Percentiles rank a stretch among this genome's conserved stretches.
phyloP scores from a whole-genome alignment of 345 rosid genomes.

The Aquilaria malaccensis region DNA sequence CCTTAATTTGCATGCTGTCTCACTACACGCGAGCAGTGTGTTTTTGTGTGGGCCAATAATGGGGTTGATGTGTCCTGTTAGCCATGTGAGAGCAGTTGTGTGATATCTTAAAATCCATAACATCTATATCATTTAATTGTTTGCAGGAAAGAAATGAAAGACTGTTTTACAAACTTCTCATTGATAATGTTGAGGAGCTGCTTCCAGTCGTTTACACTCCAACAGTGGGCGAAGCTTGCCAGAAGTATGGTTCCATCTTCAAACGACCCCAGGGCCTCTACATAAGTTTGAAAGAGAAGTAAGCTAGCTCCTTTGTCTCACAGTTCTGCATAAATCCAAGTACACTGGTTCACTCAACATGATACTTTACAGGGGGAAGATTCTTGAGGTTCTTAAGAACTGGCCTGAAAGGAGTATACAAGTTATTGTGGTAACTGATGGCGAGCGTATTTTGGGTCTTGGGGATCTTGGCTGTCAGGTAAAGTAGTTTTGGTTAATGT shows the following conservation, averaged over 20 bases:
- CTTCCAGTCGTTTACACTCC: slow-evolving; percentile 94
- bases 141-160: slow-evolving; percentile 82
- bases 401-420: slow-evolving; percentile 87
- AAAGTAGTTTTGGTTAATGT: slow-evolving; percentile 3
- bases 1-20: not conserved
- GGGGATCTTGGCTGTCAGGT: slow-evolving; percentile 99
- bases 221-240: slow-evolving; percentile 96
- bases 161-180: slow-evolving; percentile 76
- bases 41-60: not conserved
- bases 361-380: slow-evolving; percentile 52
- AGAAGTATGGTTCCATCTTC: slow-evolving; percentile 89
- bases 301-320: slow-evolving; percentile 9
- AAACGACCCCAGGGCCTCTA: slow-evolving; percentile 92
- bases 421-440: slow-evolving; percentile 92
- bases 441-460: slow-evolving; percentile 90
- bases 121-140: slow-evolving; percentile 3
- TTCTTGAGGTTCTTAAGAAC: slow-evolving; percentile 87
- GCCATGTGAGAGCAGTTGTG: not conserved
- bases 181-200: slow-evolving; percentile 87
- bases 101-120: not conserved
- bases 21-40: not conserved
- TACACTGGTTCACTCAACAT: not conserved
- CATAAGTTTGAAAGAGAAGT: slow-evolving; percentile 92
- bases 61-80: not conserved
- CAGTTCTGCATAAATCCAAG: not conserved